phyloP scores from a whole-genome alignment of 106 monocot genomes.

The Cymbidium sinense region DNA sequence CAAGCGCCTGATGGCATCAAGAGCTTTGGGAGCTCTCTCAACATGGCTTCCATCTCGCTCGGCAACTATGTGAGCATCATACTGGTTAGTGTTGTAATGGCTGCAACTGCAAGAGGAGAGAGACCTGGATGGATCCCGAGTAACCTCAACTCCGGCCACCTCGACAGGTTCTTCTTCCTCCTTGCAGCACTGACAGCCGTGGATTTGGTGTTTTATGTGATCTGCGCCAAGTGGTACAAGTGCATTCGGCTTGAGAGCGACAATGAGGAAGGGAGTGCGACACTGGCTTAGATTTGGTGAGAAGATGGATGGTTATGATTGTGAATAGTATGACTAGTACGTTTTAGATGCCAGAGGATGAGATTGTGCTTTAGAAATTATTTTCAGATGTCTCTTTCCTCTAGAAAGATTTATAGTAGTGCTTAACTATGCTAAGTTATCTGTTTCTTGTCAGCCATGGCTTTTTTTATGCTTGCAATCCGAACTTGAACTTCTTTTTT shows the following conservation, averaged over 20 bases:
- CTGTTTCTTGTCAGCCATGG: too few species aligned
- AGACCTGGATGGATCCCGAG: conserved; percentile 63
- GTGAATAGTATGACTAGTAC: too few species aligned
- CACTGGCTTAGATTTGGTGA: neutral
- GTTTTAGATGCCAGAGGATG: too few species aligned
- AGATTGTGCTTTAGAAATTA: too few species aligned
- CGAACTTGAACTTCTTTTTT: too few species aligned
- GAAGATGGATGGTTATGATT: too few species aligned
- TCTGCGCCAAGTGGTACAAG: conserved; percentile 61
- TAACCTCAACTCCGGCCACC: conserved; percentile 58
- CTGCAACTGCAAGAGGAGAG: conserved; percentile 8
- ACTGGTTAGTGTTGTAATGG: conserved; percentile 44
- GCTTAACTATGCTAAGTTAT: too few species aligned
- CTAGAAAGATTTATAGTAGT: too few species aligned
- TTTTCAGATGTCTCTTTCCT: too few species aligned
- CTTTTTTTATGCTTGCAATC: too few species aligned
- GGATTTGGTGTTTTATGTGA: conserved; percentile 36
- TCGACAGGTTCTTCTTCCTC: conserved; percentile 78
- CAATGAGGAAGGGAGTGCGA: neutral
- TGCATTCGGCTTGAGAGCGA: conserved; percentile 23
- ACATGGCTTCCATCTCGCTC: conserved; percentile 67
- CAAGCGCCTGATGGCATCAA: conserved; percentile 63
- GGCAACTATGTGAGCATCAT: conserved; percentile 76
- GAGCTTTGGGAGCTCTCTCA: conserved; percentile 62
- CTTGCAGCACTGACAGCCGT: conserved; percentile 38